Conservation (phyloP, 257 asterid species). For the Scutellaria minor region DNA sequence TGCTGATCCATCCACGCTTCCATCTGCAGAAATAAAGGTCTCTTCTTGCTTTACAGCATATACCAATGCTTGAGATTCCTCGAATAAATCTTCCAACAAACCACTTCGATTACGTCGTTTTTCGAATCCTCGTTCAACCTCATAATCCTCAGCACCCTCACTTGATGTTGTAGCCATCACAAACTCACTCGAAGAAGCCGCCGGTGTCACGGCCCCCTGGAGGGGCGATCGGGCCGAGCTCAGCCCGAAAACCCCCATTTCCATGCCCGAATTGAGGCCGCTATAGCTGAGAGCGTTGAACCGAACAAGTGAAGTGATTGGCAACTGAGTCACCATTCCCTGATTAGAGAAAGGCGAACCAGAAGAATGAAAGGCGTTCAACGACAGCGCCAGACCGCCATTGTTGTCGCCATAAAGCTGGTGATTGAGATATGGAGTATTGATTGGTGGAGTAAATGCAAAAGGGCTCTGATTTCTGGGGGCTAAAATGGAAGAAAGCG, state of each 20-base stretch:
- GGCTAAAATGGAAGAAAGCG: background rate
- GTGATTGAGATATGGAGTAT: constrained; percentile 15
- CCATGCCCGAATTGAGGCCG: background rate
- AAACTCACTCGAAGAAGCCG: constrained; percentile 45
- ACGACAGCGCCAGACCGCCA: constrained; percentile 45
- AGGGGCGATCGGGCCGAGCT: constrained; percentile 56
- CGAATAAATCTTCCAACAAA: constrained; percentile 58
- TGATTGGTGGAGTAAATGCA: constrained; percentile 33
- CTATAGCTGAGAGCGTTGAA: constrained; percentile 34
- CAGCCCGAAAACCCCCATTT: constrained; percentile 42
- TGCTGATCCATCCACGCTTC: constrained; percentile 33
- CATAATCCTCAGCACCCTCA: constrained; percentile 44
- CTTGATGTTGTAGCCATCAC: constrained; percentile 37
- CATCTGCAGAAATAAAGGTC: constrained; percentile 28
- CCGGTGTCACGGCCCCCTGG: constrained; percentile 34
- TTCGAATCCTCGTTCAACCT: constrained; percentile 29
- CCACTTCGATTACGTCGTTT: constrained; percentile 45
- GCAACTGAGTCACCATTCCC: constrained; percentile 30
- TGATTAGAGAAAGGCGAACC: constrained; percentile 32
- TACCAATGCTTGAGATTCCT: constrained; percentile 45
- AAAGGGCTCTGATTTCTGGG: constrained; percentile 33
- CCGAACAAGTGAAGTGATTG: constrained; percentile 32
- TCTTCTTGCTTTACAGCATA: constrained; percentile 30
- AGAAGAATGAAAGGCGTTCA: constrained; percentile 39
- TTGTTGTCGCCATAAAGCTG: constrained; percentile 35